Evolutionary conservation across 169 alveolate species (phyloP).

Genomic region (Eimeria sp.): DNA sequence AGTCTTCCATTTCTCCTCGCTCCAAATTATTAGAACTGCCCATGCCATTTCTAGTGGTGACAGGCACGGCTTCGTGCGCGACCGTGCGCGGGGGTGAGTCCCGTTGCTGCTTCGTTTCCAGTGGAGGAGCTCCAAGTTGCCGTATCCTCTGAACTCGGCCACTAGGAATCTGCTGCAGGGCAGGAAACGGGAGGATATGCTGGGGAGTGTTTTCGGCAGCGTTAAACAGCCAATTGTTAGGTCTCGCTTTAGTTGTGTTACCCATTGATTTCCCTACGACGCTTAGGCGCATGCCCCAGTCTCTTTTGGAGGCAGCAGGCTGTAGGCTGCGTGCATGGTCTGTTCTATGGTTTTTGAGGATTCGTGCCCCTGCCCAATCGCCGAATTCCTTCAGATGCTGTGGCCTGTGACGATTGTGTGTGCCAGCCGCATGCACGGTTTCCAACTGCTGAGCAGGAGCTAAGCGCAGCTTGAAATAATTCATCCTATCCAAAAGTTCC

Average conservation of each 20-base stretch:
- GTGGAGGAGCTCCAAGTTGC: background rate
- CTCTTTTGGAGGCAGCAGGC: background rate
- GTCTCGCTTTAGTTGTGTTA: too few species aligned
- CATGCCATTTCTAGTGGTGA: background rate
- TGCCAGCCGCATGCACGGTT: background rate
- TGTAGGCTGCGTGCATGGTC: background rate
- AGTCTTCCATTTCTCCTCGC: background rate
- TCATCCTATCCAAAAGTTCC: background rate
- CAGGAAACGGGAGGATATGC: background rate
- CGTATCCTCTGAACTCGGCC: background rate
- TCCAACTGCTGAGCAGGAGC: background rate
- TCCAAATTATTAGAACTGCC: background rate
- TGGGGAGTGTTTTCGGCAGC: background rate
- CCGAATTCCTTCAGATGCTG: background rate
- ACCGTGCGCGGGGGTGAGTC: background rate
- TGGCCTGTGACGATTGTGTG: background rate
- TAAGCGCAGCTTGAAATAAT: background rate
- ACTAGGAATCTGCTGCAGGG: background rate
- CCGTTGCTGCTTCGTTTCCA: background rate
- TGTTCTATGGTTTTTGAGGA: too few species aligned
- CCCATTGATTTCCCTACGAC: slow-evolving; percentile 36
- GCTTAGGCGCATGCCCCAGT: background rate
- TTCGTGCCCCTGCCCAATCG: background rate
- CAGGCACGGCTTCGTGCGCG: background rate
- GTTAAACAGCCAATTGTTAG: background rate